These are phyloP conservation scores for Glomus cerebriforme DNA, from an alignment of 192 early-diverging fungal species.

Conservation along the genomic window DNA sequence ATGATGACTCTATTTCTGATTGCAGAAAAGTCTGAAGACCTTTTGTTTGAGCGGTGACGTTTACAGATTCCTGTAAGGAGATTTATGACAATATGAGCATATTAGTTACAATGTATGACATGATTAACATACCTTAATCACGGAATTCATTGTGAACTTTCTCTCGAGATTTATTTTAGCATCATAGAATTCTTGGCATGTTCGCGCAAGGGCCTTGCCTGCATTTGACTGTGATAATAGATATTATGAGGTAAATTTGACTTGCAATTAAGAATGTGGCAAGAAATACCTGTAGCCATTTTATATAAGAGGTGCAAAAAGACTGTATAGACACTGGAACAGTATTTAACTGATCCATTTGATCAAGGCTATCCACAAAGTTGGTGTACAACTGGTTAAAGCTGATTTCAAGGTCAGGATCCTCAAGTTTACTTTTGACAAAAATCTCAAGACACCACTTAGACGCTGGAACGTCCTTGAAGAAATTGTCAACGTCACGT, in stretches of 20 bases:
- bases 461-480: conserved; percentile 21
- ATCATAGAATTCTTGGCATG: conserved; percentile 7
- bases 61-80: conserved; percentile 25
- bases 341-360: background rate
- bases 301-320: background rate
- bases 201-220: background rate
- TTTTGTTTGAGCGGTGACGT: conserved; percentile 17
- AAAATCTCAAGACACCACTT: conserved; percentile 28
- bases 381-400: conserved; percentile 19
- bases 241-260: conserved; percentile 16
- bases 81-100: background rate
- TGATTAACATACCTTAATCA: conserved; percentile 26
- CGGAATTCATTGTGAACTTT: conserved; percentile 5
- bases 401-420: background rate
- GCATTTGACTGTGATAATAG: conserved; percentile 21
- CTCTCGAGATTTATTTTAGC: conserved; percentile 20
- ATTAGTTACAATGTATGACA: conserved; percentile 11
- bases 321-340: conserved; percentile 21
- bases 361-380: conserved; percentile 28
- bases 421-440: background rate
- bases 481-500: conserved; percentile 14
- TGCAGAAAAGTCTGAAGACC: background rate
- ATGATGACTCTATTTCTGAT: no score
- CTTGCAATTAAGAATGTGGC: background rate
- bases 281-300: conserved; percentile 20